phyloP scores from a whole-genome alignment of 2,329 filamentous ascomycete species.

The Amauroascus niger region DNA sequence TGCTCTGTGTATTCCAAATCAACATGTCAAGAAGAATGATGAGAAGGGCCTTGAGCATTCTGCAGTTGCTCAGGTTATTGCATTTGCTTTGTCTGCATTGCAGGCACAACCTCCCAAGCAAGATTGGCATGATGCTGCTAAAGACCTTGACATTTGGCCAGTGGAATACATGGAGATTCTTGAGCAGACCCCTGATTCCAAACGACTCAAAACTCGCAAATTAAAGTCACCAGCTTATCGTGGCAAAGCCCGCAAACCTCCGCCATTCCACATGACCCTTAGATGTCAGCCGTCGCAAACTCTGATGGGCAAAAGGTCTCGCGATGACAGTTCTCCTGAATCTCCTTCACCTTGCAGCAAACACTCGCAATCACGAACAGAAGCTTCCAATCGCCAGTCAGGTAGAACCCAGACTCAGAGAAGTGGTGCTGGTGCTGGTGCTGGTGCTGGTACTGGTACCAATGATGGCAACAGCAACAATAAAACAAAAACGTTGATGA shows the following conservation, averaged over 20 bases:
- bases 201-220: background rate
- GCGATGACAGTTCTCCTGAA: too few species aligned
- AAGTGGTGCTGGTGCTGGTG: too few species aligned
- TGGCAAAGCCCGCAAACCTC: too few species aligned
- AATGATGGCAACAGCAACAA: background rate
- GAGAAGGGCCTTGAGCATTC: background rate
- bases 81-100: background rate
- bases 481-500: too few species aligned
- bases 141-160: constrained; percentile 27
- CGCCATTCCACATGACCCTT: too few species aligned
- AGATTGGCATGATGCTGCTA: constrained; percentile 11
- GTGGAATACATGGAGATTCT: constrained; percentile 22
- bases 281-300: too few species aligned
- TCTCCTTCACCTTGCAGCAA: too few species aligned
- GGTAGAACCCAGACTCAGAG: too few species aligned
- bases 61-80: background rate
- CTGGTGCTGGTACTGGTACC: background rate
- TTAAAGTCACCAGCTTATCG: background rate
- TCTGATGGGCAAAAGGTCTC: too few species aligned
- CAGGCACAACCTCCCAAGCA: background rate
- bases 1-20: constrained; percentile 26
- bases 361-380: too few species aligned
- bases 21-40: constrained; percentile 21
- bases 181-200: constrained; percentile 5
- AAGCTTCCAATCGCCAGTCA: too few species aligned